Base-by-base conservation (phyloP, 371 early-diverging fungal species). In the Mortierella sp. region DNA sequence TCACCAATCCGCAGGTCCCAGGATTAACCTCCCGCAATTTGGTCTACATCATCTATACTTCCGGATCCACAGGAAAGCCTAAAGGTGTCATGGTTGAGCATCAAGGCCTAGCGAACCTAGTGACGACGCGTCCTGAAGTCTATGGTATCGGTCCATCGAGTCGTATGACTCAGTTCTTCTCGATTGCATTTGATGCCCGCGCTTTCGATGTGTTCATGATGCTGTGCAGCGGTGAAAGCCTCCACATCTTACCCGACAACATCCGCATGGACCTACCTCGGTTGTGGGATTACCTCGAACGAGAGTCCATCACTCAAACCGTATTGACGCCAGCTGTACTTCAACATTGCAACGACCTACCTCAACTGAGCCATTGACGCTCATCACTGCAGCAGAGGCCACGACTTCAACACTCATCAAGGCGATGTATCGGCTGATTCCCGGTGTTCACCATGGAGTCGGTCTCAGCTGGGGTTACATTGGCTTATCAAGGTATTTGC, bases 1-100 rank as follows among this genome's bases (percentile, higher is more conserved):
- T n/a, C 34, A 10, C 7, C 16, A 59, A 59, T 10, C 59, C 59
- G 4, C 26, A 18, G 0, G 39, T 50, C 16, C 1, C 3, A 1
- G 19, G 12, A 0, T 23, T 59, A 0, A 49, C 28, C 2, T 27
- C 24, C 2, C 24, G 18, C 16, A 49, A 64, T 41, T 57, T 64
- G 10, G 67, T 72, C 10, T 68, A 68, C 43, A 62, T 82, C 45
- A 61, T 81, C 19, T 85, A 78, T 62, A 86, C 85, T 12, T 83
- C 82, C 2, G 86, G 86, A 23, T 74, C 84, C 2, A 86, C 84
- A 0, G 86, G 85, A 12, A 70, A 70, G 30, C 84, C 86, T 12
- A 86, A 86, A 54, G 86, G 83, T 4, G 82, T 82, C 12, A 58
- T 81, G 30, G 47, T 82, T 8, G 48, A 58, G 5, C 86, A 86